Conservation (phyloP, 2,329 filamentous ascomycete species). For the Pseudocercospora pini-densiflorae region DNA sequence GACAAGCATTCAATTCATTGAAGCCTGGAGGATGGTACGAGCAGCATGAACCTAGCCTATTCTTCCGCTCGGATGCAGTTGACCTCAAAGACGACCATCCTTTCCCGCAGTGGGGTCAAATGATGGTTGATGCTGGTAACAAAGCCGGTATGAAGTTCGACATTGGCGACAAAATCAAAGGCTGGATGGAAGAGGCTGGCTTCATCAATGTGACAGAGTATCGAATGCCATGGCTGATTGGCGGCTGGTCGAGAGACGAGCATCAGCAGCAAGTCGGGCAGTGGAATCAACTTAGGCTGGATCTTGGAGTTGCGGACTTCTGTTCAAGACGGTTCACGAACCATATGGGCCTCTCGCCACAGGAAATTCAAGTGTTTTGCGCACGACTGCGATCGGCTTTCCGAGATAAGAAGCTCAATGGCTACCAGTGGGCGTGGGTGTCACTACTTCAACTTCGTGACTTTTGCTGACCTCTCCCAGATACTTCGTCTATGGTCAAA, state of each 20-base stretch:
- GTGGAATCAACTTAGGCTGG: constrained; percentile 25
- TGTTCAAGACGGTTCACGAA: constrained; percentile 24
- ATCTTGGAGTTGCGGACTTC: constrained; percentile 23
- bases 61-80: constrained; percentile 27
- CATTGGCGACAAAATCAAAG: constrained; percentile 26
- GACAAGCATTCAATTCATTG: constrained; percentile 26
- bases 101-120: constrained; percentile 26
- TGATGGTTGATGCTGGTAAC: constrained; percentile 27
- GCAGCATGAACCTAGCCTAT: constrained; percentile 23
- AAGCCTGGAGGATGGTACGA: constrained; percentile 32
- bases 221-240: constrained; percentile 29
- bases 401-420: constrained; percentile 17
- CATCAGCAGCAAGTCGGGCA: constrained; percentile 25
- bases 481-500: not conserved
- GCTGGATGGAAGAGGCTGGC: constrained; percentile 30
- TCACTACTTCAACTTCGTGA: not conserved
- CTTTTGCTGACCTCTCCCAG: not conserved
- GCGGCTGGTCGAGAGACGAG: constrained; percentile 34
- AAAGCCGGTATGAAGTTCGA: constrained; percentile 26
- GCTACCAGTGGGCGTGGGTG: constrained; percentile 22
- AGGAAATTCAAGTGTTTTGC: constrained; percentile 25
- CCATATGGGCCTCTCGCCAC: constrained; percentile 13
- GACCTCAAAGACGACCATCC: constrained; percentile 22
- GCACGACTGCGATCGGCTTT: constrained; percentile 18
- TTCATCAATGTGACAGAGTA: constrained; percentile 33